phyloP scores from a whole-genome alignment of 495 filamentous ascomycete species.

The Xylaria nigripes region DNA sequence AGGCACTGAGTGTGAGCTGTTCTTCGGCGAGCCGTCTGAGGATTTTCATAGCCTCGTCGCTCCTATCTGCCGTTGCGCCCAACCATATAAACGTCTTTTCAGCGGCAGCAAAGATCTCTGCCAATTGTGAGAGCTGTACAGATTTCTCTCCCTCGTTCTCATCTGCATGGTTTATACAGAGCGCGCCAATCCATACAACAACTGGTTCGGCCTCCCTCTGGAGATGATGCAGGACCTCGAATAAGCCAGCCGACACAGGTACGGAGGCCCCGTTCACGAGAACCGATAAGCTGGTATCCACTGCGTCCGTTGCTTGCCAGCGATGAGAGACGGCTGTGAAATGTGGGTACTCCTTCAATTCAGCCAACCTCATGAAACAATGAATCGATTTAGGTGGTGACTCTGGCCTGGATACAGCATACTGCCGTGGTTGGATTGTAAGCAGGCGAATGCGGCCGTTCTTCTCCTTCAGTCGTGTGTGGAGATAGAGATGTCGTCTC shows the following conservation, averaged over 20 bases:
- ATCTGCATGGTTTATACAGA: conserved; percentile 32
- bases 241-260: conserved; percentile 8
- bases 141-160: conserved; percentile 27
- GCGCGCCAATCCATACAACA: conserved; percentile 28
- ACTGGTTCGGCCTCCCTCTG: neutral
- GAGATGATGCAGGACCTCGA: conserved; percentile 4
- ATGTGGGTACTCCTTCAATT: conserved; percentile 4
- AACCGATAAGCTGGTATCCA: conserved; percentile 5
- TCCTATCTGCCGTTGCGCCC: conserved; percentile 2
- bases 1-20: conserved; percentile 10
- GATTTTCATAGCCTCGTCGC: conserved; percentile 9
- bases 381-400: conserved; percentile 2
- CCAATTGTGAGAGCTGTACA: conserved; percentile 19
- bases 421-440: conserved; percentile 11
- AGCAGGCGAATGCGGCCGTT: conserved; percentile 12
- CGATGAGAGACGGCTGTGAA: conserved; percentile 12
- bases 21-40: conserved; percentile 9
- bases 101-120: conserved; percentile 4
- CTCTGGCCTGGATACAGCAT: conserved; percentile 4
- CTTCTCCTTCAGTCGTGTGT: conserved; percentile 8
- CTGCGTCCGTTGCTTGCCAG: conserved; percentile 7
- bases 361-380: conserved; percentile 10
- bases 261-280: conserved; percentile 11
- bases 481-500: conserved; percentile 12
- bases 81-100: conserved; percentile 9